Evolutionary conservation across 2,329 filamentous ascomycete species (phyloP), one percentile per base, ranked within the genome.

Genomic region (Diplodia scrobiculata): DNA sequence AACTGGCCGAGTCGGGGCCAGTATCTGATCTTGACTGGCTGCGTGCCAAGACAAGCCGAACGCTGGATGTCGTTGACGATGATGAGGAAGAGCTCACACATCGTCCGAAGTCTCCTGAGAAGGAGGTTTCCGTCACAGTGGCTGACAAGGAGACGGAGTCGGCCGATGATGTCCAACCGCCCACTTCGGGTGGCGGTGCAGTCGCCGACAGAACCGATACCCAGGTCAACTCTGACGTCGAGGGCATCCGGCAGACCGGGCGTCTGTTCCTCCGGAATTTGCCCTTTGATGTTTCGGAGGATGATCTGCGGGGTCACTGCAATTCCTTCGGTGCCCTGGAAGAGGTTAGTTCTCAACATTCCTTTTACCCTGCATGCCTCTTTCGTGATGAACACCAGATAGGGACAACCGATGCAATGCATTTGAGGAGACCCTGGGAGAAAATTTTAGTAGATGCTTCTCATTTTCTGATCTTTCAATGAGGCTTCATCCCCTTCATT

Each of bases 381-480:
- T 62, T 63, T 70, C 68, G 86, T 94, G 95, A 98, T 98, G 94
- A 98, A 91, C 82, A 86, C 90, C 90, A 87, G 95, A 98, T 98
- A 98, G 95, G 95, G 95, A 98, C 95, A 98, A 88, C 94, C 92
- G 91, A 97, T 94, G 90, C 90, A 73, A 84, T 81, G 91, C 91
- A 92, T 84, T 83, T 98, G 93, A 96, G 93, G 91, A 87, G 84
- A 92, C 82, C 73, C 87, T 88, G 89, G 89, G 89, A 92, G 89
- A 91, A 86, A 90, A 95, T 97, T 96, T 97, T 99, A 97, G 95
- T 99, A 99, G 94, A 98, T 97, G 91, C 91, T 90, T 93, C 88
- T 92, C 89, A 80, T 84, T 83, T 86, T 88, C 92, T 95, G 90
- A 93, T 63, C n/a, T 11, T 34, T 27, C 50, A 36, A 45, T 21